Evolutionary conservation across 1,284 basidiomycete species (phyloP), one percentile per base, ranked within the genome.

Genomic region (Ganoderma lingzhi): DNA sequence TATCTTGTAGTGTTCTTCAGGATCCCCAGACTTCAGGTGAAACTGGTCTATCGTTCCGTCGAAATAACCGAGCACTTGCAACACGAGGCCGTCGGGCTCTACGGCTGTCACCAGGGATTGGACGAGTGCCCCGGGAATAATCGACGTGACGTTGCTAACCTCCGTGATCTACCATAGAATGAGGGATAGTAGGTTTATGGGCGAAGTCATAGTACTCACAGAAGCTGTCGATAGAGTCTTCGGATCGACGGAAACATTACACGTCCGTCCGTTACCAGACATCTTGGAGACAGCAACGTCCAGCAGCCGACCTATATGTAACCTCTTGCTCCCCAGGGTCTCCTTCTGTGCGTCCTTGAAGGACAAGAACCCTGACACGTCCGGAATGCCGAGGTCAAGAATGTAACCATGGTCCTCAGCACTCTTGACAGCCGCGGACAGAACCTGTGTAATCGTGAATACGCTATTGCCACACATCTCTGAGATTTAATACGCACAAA

Each of bases 321-420:
- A 78, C 74, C 85, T 87, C 3, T 77, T 73, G 55, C 76, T 75
- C n/a, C 76, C 81, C 63, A 77, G 84, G 55, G 71, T 79, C 4
- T 80, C 83, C 63, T 83, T 85, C 76, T 81, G 77, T 32, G 86
- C 84, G 55, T 93, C 90, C 75, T 90, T 90, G 83, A 91, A 93
- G 1, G 91, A 86, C 61, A 97, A 77, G 80, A 96, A 97, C 30
- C 94, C 95, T 66, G 93, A 90, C 37, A 92, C 80, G 41, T 90
- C 88, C 14, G 88, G 79, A 28, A 97, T 77, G 0, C 98, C 98
- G 44, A 97, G 83, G 74, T 97, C 94, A 28, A 99, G 85, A 65
- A 93, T 88, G 82, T 97, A 99, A 0, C 97, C 97, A 80, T 98
- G 96, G 77, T 99, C 98, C 82, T 99, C 98, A 42, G 94, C 84